A percentile compares a stretch with the other conserved stretches of the same genome.
phyloP scores from a whole-genome alignment of 495 filamentous ascomycete species.

The Penicillium macrosclerotiorum region DNA sequence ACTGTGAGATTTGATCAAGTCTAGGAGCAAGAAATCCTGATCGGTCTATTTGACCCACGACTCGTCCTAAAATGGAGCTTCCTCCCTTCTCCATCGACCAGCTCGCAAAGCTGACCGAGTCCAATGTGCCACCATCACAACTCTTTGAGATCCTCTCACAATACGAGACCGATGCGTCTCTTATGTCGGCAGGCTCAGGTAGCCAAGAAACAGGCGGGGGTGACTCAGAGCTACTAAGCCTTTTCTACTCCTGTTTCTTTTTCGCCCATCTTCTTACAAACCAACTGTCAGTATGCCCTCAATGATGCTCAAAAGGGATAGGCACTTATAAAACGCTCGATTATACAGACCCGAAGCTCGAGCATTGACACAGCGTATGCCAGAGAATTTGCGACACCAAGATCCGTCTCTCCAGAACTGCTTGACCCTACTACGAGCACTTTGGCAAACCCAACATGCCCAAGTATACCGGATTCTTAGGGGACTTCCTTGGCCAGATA shows the following conservation, averaged over 20 bases:
- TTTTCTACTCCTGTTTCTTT: slow-evolving; percentile 52
- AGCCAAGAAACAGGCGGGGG: slow-evolving; percentile 3
- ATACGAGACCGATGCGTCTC: slow-evolving; percentile 44
- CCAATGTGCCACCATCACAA: slow-evolving; percentile 34
- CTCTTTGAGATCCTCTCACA: slow-evolving; percentile 44
- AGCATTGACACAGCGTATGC: slow-evolving; percentile 49
- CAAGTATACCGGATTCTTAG: slow-evolving; percentile 43
- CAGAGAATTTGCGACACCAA: slow-evolving; percentile 31
- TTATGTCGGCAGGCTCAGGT: slow-evolving; percentile 23
- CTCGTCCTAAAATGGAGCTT: slow-evolving; percentile 33
- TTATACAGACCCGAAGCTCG: slow-evolving; percentile 49
- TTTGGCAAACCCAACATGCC: slow-evolving; percentile 48
- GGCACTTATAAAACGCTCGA: neutral
- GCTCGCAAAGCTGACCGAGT: slow-evolving; percentile 35
- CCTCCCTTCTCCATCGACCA: slow-evolving; percentile 36
- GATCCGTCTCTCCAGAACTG: slow-evolving; percentile 46
- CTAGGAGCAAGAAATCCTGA: too few species aligned
- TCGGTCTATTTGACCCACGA: too few species aligned
- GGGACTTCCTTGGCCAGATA: slow-evolving; percentile 42
- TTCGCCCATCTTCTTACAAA: slow-evolving; percentile 52
- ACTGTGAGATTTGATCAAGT: neutral
- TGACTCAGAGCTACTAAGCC: slow-evolving; percentile 35
- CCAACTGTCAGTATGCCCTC: slow-evolving; percentile 42
- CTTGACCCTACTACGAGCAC: slow-evolving; percentile 43
- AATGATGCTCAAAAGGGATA: neutral